phyloP scores from a whole-genome alignment of 257 asterid species.

The Scutellaria galericulata region DNA sequence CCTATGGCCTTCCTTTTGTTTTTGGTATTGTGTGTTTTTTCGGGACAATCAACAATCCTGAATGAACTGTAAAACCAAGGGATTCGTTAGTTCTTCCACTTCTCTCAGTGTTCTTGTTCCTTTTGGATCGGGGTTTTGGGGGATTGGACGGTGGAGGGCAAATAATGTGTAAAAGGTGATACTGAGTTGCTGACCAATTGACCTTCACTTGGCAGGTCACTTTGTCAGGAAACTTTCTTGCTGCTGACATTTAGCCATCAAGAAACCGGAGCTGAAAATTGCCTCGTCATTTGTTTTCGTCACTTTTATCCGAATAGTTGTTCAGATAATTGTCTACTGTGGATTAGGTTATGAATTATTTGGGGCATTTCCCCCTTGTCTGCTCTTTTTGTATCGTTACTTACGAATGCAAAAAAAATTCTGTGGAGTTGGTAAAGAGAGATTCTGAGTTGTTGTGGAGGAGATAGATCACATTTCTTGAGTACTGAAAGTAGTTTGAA shows the following conservation, averaged over 20 bases:
- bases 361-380: not conserved
- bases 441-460: not conserved
- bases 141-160: not conserved
- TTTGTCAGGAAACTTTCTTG: slow-evolving; percentile 68
- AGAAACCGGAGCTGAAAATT: slow-evolving; percentile 21
- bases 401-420: no score
- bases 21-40: no score
- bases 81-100: not conserved
- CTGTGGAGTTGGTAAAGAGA: not conserved
- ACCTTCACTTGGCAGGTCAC: slow-evolving; percentile 60
- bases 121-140: not conserved
- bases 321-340: not conserved
- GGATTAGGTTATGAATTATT: slow-evolving; percentile 3
- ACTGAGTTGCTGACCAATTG: slow-evolving; percentile 17
- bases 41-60: not conserved
- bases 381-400: not conserved
- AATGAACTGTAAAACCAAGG: not conserved
- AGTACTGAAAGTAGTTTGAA: slow-evolving; percentile 5
- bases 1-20: not conserved
- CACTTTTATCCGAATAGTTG: not conserved
- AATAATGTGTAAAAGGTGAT: not conserved
- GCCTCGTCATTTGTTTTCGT: not conserved
- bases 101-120: not conserved
- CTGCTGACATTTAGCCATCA: slow-evolving; percentile 63
- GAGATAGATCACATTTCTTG: not conserved